Evolutionary conservation across 1,139 yeast genomes (phyloP), one percentile per base, ranked within the genome.

Genomic region (Scheffersomyces titani): DNA sequence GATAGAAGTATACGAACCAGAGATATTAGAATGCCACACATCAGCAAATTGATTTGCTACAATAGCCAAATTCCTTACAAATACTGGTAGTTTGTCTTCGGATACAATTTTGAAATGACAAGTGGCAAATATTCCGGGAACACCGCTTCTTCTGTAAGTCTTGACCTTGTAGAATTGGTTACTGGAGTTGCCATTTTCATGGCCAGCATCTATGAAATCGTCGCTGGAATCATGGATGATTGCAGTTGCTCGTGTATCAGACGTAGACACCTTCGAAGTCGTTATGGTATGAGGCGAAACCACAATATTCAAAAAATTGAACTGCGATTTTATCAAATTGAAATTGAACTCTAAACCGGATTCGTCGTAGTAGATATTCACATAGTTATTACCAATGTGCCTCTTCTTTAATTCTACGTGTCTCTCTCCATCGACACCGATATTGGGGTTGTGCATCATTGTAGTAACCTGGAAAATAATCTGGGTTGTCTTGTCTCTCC

Each of bases 371-470:
- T 82, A 91, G 50, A 91, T 84, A 66, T 89, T 90, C 55, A 92
- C 96, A 69, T 87, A 87, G 68, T 91, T 85, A 72, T 92, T 92
- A 5, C 97, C 97, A 62, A 92, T 89, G 67, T 92, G 97, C 55
- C 94, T 75, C 70, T 92, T 92, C 70, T 91, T 92, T 67, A 81
- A 71, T 19, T 89, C 83, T 53, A 74, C 57, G 16, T 52, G 75
- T 22, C 72, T 71, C 19, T 71, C 69, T 62, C 86, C 88, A 46
- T 75, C 75, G 6, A 73, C 74, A 53, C 70, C 67, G 3, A 63
- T 63, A n/a, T 67, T 70, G 49, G 52, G 53, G 44, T 60, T 59
- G 24, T 64, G 61, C 97, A 92, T 92, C 82, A 92, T 73, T 0
- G 97, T 90, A 1, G 92, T 87, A 3, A 90, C 82, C 69, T 92